phyloP scores from a whole-genome alignment of 1,284 basidiomycete species.

The Pseudozyma sp. region DNA sequence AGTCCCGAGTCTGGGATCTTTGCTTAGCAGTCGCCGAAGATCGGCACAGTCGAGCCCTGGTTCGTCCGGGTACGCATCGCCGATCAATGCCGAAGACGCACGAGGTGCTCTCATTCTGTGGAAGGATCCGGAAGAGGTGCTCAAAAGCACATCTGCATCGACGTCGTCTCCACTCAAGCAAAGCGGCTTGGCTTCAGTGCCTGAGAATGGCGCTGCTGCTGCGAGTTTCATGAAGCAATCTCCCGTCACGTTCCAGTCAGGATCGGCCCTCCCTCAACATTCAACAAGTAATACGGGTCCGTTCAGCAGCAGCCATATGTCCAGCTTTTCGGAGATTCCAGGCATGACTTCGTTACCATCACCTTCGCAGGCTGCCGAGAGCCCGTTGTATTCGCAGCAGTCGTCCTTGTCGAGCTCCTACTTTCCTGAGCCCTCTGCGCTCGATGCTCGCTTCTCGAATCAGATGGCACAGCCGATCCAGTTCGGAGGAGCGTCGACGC shows the following conservation, averaged over 20 bases:
- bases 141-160: slow-evolving; percentile 17
- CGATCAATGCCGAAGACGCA: slow-evolving; percentile 43
- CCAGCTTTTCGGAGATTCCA: slow-evolving; percentile 3
- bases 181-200: slow-evolving; percentile 15
- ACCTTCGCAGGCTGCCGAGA: slow-evolving; percentile 18
- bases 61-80: slow-evolving; percentile 45
- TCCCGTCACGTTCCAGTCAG: slow-evolving; percentile 35
- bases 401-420: slow-evolving; percentile 48
- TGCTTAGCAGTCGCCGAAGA: slow-evolving; percentile 30
- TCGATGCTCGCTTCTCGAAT: slow-evolving; percentile 12
- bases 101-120: slow-evolving; percentile 42
- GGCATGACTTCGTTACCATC: slow-evolving; percentile 27
- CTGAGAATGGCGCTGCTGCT: slow-evolving; percentile 6
- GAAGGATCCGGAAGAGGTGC: slow-evolving; percentile 49
- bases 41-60: slow-evolving; percentile 40
- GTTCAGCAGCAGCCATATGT: background rate
- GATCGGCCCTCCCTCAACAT: background rate
- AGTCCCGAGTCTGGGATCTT: slow-evolving; percentile 19
- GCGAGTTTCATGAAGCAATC: slow-evolving; percentile 32
- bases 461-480: background rate
- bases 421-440: slow-evolving; percentile 34
- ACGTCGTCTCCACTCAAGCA: slow-evolving; percentile 24
- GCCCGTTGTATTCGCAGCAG: slow-evolving; percentile 47
- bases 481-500: background rate
- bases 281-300: background rate